Base-by-base conservation (phyloP, 441 rosid genomes). In the Viola pubescens region DNA sequence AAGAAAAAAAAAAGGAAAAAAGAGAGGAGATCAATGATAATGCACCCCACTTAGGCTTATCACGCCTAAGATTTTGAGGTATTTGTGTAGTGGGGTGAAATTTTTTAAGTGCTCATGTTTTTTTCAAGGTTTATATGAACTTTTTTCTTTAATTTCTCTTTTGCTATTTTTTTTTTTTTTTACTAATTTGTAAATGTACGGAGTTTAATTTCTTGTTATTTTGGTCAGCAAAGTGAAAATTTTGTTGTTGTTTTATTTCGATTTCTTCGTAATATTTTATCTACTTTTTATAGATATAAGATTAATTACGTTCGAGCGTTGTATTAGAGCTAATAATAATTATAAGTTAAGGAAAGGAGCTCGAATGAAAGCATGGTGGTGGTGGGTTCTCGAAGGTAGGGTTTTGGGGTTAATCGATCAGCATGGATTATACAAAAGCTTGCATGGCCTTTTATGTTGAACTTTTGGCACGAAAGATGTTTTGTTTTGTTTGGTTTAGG, bases 21-120 rank as follows among this genome's bases (percentile, higher is more conserved):
- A 1, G 52, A 48, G 55, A 65, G 68, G 42, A 10, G 57, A 47
- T 73, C 73, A 49, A 86, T 88, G 90, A 91, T 91, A 63, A 77
- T 86, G 94, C 88, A 68, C 81, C 88, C 97, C 91, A 90, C 94
- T 87, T 73, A 71, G 77, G 81, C 58, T 39, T 75, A 82, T 79
- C 97, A 87, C 87, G 91, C 95, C 95, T 79, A 74, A 71, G 74
- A 74, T 77, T 83, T 73, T 75, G 78, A 77, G 74, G 56, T 67
- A 26, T 26, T 26, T 62, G 57, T 54, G 70, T 70, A 65, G 79
- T 84, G 76, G 82, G 69, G 75, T 46, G 58, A 61, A 76, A 67
- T 1, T 0, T 26, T 26, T 26, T 26, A 26, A 50, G 74, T 73
- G 76, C 62, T 70, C 60, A 9, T 46, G 49, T 46, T 6, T 47